Percentiles rank a stretch among this genome's conserved stretches.
phyloP scores from a whole-genome alignment of 1,284 basidiomycete species.

The Ceratobasidium sp. region DNA sequence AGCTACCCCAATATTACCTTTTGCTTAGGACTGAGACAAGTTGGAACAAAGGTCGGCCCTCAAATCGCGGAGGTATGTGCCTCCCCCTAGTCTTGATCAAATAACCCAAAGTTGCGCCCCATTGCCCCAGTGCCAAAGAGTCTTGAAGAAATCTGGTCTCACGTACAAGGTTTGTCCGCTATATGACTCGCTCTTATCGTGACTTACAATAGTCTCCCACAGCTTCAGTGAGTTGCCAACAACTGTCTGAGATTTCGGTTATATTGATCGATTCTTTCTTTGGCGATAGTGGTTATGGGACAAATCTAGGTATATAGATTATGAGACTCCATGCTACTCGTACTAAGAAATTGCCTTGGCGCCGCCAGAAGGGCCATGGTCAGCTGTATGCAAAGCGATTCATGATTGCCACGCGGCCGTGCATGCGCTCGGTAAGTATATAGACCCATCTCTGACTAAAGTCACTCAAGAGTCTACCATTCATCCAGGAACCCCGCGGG shows the following conservation, averaged over 20 bases:
- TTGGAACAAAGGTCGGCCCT: constrained; percentile 55
- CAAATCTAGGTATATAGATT: constrained; percentile 76
- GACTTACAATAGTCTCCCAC: constrained; percentile 24
- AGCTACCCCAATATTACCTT: constrained; percentile 46
- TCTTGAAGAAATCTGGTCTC: constrained; percentile 85
- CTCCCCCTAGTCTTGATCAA: constrained; percentile 65
- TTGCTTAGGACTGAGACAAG: constrained; percentile 20
- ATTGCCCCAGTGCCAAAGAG: constrained; percentile 72
- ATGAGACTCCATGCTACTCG: background rate
- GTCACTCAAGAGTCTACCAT: too few relatives aligned
- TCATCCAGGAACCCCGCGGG: constrained; percentile 69
- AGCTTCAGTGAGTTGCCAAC: constrained; percentile 17
- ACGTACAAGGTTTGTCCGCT: constrained; percentile 74
- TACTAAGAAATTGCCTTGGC: background rate
- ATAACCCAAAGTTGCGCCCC: constrained; percentile 56
- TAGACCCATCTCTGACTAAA: too few relatives aligned
- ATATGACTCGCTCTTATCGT: background rate
- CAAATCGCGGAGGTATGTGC: constrained; percentile 58
- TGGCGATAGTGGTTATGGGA: constrained; percentile 82
- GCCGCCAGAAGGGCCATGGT: constrained; percentile 83
- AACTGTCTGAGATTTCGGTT: too few relatives aligned
- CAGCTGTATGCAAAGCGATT: constrained; percentile 80
- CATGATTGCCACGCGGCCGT: constrained; percentile 91
- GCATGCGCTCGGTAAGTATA: constrained; percentile 66
- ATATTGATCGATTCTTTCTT: background rate